phyloP scores from a whole-genome alignment of 2,329 filamentous ascomycete species.

The Ascosphaera aggregata region DNA sequence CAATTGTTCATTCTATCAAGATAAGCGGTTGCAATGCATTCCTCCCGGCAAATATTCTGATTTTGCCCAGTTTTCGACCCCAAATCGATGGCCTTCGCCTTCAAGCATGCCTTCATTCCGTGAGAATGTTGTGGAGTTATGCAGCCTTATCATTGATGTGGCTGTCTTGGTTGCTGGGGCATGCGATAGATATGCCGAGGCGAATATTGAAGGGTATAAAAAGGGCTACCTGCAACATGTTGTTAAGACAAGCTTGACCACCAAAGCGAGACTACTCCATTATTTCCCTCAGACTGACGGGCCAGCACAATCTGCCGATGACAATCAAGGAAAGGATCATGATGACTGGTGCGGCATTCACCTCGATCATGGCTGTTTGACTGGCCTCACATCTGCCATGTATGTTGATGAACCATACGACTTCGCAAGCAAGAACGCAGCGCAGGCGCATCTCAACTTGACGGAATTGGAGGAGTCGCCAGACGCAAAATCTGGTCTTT shows the following conservation, averaged over 20 bases:
- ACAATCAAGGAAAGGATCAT: conserved; percentile 27
- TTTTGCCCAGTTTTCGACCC: conserved; percentile 71
- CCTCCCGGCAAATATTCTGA: conserved; percentile 19
- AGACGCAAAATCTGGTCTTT: conserved; percentile 69
- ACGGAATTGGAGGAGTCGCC: conserved; percentile 53
- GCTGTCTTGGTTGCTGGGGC: conserved; percentile 74
- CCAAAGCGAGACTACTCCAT: conserved; percentile 77
- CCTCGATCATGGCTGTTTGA: conserved; percentile 78
- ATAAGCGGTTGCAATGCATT: conserved; percentile 14
- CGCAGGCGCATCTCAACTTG: conserved; percentile 19
- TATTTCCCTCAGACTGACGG: conserved; percentile 43
- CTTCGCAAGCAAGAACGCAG: conserved; percentile 9
- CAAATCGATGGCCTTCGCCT: conserved; percentile 68
- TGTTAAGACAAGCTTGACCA: conserved; percentile 63
- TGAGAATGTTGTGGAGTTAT: conserved; percentile 48
- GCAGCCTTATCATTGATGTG: conserved; percentile 66
- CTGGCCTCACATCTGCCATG: conserved; percentile 85
- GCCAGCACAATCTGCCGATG: not conserved
- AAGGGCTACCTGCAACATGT: conserved; percentile 64
- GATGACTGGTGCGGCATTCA: conserved; percentile 78
- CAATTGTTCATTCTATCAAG: conserved; percentile 32
- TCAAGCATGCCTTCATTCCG: conserved; percentile 52
- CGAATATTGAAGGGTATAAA: conserved; percentile 55
- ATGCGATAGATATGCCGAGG: conserved; percentile 64
- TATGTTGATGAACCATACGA: conserved; percentile 56